These are phyloP conservation scores for Plectosphaerella cucumerina DNA, from an alignment of 2,329 filamentous ascomycete genomes.

Conservation along the genomic window DNA sequence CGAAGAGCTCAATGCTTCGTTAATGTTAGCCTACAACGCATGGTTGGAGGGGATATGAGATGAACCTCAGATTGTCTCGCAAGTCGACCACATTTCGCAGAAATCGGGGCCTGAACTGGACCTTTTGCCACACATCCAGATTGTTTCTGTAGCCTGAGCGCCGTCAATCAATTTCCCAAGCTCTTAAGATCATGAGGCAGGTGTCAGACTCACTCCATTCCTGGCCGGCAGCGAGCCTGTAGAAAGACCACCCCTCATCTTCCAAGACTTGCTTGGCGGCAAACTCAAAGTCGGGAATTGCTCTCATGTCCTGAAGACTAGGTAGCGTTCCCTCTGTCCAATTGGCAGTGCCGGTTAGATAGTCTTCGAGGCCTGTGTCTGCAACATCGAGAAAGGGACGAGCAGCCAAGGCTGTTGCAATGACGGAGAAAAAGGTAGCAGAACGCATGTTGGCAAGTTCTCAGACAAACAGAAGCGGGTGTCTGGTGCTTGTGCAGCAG, in stretches of 20 bases:
- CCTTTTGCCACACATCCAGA: constrained; percentile 42
- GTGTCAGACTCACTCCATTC: constrained; percentile 30
- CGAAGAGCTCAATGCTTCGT: constrained; percentile 35
- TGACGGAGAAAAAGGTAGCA: constrained; percentile 8
- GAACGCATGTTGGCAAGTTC: constrained; percentile 13
- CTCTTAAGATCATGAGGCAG: not conserved
- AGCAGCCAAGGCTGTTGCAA: constrained; percentile 21
- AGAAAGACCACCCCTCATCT: constrained; percentile 39
- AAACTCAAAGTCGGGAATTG: constrained; percentile 46
- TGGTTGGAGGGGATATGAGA: no score
- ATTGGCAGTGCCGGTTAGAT: constrained; percentile 19
- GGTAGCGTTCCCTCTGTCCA: constrained; percentile 29
- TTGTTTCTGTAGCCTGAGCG: constrained; percentile 41
- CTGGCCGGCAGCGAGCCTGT: constrained; percentile 42
- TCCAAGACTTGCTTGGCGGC: constrained; percentile 39
- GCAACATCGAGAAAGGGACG: constrained; percentile 28
- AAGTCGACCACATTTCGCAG: constrained; percentile 31
- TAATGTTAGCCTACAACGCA: no score
- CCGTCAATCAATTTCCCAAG: not conserved
- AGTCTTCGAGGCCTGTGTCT: constrained; percentile 27
- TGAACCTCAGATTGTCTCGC: constrained; percentile 27
- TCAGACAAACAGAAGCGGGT: constrained; percentile 11
- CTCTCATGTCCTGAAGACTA: constrained; percentile 34
- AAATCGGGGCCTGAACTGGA: constrained; percentile 36
- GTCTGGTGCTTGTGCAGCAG: no score